phyloP scores from a whole-genome alignment of 2,329 filamentous ascomycete genomes.

The Bimuria novae-zelandiae region DNA sequence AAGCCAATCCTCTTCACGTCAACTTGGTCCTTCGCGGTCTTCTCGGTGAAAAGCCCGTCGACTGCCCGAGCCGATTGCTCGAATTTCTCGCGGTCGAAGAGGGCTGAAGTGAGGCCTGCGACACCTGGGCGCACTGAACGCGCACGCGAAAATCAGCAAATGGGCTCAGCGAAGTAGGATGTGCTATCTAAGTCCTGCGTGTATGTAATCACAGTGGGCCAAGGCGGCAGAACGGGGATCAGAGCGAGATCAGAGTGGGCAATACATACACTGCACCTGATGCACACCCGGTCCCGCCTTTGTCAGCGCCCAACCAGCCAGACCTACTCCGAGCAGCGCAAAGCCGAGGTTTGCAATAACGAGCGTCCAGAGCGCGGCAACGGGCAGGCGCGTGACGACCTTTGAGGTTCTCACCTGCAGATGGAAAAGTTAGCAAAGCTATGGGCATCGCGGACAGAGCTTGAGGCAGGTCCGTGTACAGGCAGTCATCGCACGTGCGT shows the following conservation, averaged over 20 bases:
- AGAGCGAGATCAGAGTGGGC: no score
- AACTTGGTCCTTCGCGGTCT: neutral
- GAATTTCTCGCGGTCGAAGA: conserved; percentile 16
- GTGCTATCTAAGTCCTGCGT: no score
- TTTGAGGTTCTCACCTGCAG: conserved; percentile 11
- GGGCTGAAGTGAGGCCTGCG: conserved; percentile 15
- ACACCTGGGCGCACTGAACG: conserved; percentile 10
- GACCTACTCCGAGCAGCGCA: conserved; percentile 9
- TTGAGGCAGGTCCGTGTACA: no score
- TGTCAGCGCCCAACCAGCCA: conserved; percentile 15
- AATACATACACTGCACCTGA: conserved; percentile 11
- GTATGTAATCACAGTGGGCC: no score
- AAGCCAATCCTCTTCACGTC: conserved; percentile 5
- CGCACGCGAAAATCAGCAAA: no score
- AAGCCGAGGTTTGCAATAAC: conserved; percentile 18
- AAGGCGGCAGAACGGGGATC: no score
- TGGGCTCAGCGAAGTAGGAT: no score
- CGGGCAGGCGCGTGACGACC: conserved; percentile 18
- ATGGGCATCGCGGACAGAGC: no score
- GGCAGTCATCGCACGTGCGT: no score
- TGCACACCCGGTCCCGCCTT: conserved; percentile 10
- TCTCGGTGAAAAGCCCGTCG: conserved; percentile 8
- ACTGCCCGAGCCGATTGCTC: neutral
- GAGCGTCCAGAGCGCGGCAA: conserved; percentile 19
- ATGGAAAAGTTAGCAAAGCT: no score